Base-by-base conservation (phyloP, 225 moss, liverwort and hornwort genomes). In the Sphagnum tenellum region DNA sequence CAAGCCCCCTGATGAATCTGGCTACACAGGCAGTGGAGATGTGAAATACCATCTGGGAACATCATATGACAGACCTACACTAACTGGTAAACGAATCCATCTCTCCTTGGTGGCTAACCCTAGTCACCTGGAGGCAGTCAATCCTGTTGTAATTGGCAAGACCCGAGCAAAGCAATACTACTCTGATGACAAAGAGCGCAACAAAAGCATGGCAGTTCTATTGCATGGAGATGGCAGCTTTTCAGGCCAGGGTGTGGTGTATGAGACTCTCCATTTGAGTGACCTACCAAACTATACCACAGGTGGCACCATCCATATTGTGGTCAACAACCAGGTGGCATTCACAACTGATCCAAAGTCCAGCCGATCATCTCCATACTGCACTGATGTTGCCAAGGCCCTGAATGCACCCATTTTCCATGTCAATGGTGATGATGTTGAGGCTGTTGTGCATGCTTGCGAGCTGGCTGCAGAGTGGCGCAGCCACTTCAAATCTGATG, bases 271-370 rank as follows among this genome's bases (percentile, higher is more conserved):
- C 45, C 96, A 96, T 74, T 63, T 96, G 69, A 96, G 84, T 72
- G 96, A 92, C 65, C 87, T 96, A 63, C 88, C 85, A 53, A 92
- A 92, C 61, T 96, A 96, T 62, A 87, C 96, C 54, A 84, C 87
- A 44, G 96, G 96, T 68, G 96, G 96, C 72, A 96, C 96, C 29
- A 70, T 96, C 57, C 96, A 96, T 66, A 90, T 96, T 73, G 96
- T 96, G 56, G 96, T 96, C 66, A 96, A 96, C 80, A 96, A 96
- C 68, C 96, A 96, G 86, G 94, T 95, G 60, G 96, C 96, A 50
- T 96, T 96, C 61, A 96, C 96, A n/a, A 96, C 96, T n/a, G 96
- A 96, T 75, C 96, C 96, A 14, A 96, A 96, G 72, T 72, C 83
- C 49, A 92, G 96, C 76, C 84, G 96, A 29, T 96, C 96, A 49